Evolutionary conservation across 768 basidiomycete species (phyloP).

Genomic region (Porpolomopsis calyptriformis): DNA sequence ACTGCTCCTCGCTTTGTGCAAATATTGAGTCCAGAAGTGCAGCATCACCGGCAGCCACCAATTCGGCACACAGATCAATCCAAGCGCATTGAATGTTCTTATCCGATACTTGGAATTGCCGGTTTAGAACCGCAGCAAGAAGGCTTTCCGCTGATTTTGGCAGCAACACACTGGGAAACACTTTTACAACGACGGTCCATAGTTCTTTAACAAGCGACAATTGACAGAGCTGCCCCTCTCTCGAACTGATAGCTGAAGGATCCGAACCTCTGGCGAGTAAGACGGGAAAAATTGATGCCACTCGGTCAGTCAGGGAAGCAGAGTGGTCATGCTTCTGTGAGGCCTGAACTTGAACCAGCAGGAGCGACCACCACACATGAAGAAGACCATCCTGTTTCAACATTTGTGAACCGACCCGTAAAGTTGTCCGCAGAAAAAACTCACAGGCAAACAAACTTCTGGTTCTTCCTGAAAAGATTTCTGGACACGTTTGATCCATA

Average conservation of each 20-base stretch:
- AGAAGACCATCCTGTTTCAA: conserved; percentile 28
- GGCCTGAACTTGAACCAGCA: conserved; percentile 39
- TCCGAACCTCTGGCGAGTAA: conserved; percentile 22
- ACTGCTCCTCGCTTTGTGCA: conserved; percentile 17
- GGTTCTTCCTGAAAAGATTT: conserved; percentile 2
- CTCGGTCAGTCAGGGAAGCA: conserved; percentile 20
- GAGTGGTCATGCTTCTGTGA: conserved; percentile 29
- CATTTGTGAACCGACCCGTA: not conserved
- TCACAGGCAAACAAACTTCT: conserved; percentile 7
- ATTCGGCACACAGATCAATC: conserved; percentile 37
- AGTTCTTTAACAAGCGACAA: conserved; percentile 34
- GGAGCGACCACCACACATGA: conserved; percentile 43
- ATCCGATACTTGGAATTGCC: conserved; percentile 31
- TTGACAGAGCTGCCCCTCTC: conserved; percentile 23
- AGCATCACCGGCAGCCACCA: conserved; percentile 34
- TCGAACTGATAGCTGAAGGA: not conserved
- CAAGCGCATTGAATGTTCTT: conserved; percentile 31
- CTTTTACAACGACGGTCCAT: conserved; percentile 42
- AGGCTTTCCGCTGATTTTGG: conserved; percentile 35
- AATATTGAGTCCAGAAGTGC: conserved; percentile 28
- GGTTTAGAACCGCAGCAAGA: conserved; percentile 34
- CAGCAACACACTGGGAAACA: conserved; percentile 33
- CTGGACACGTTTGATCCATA: conserved; percentile 27
- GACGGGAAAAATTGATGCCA: conserved; percentile 25
- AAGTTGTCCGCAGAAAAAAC: not conserved